Base-by-base conservation (phyloP, 2,329 filamentous ascomycete genomes). In the Lachnellula willkommii region DNA sequence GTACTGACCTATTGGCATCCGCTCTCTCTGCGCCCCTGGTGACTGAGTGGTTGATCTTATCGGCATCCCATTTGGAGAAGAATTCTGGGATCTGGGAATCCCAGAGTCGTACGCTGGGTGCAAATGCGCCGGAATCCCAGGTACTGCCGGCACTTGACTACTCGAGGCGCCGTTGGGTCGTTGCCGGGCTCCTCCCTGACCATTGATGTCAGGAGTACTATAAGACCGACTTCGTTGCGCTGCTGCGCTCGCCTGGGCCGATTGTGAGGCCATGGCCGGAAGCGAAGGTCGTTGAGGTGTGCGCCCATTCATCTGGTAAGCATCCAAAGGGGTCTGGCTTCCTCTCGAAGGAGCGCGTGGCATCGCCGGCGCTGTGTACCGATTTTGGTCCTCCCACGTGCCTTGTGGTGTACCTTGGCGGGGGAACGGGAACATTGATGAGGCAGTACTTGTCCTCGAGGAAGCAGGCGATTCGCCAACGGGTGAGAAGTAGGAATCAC, bases 171-270 rank as follows among this genome's bases (percentile, higher is more conserved):
- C 72, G 71, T 82, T 81, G 61, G 78, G 75, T 14, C 64, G 55
- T n/a, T 76, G 71, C 68, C 83, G 77, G 60, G 84, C 78, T 68
- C 79, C 79, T 60, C 81, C 79, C 52, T 85, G 81, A 52, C 81
- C 85, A 62, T 95, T 90, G 65, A 96, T 96, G 70, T 97, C 92
- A 7, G 94, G 93, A 60, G 92, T 96, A 74, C 93, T 97, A 67
- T 95, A 95, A 39, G 92, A 96, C 61, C 94, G 83, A 74, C 89
- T 87, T 63, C 91, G 82, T 68, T 87, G 85, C 69, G 90, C 85
- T 60, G 67, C 60, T 50, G 58, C 55, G 55, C 55, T 63, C 17
- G 79, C 75, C 64, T 83, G 74, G 65, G 80, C 72, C 61, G 77
- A 72, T 58, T 76, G 73, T 26, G 77, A 75, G 15, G 84, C 77